Conservation (phyloP, 2,329 filamentous ascomycete species). For the Monosporascus cannonballus region DNA sequence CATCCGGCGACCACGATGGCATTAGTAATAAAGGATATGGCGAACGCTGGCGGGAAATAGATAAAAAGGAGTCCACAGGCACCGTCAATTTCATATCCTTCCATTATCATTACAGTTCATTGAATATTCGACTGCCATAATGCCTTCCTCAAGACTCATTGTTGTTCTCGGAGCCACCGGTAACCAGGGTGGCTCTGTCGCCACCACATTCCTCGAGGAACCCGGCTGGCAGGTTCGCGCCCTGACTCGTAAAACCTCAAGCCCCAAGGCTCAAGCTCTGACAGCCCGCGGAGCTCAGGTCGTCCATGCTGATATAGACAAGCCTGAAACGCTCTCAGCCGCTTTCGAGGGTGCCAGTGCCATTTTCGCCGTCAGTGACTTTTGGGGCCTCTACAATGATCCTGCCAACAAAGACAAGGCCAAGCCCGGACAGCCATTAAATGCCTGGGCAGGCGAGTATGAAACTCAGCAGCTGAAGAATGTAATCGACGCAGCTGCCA, state of each 20-base stretch:
- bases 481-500: slow-evolving; percentile 19
- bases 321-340: slow-evolving; percentile 4
- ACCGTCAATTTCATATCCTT: too few relatives aligned
- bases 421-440: slow-evolving; percentile 1
- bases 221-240: slow-evolving; percentile 12
- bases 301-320: slow-evolving; percentile 9
- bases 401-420: slow-evolving; percentile 2
- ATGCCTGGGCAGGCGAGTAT: slow-evolving; percentile 3
- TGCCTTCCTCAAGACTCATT: slow-evolving; percentile 7
- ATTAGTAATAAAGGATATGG: too few relatives aligned
- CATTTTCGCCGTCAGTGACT: slow-evolving; percentile 19
- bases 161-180: slow-evolving; percentile 16
- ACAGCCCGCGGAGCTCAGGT: slow-evolving; percentile 9
- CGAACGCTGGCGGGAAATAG: too few relatives aligned
- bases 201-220: slow-evolving; percentile 7
- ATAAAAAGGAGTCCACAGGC: too few relatives aligned
- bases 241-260: slow-evolving; percentile 9
- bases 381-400: slow-evolving; percentile 7
- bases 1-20: too few relatives aligned
- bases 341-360: slow-evolving; percentile 14
- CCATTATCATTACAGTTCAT: too few relatives aligned
- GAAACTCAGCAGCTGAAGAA: slow-evolving; percentile 20
- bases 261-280: slow-evolving; percentile 7
- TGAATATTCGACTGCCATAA: too few relatives aligned
- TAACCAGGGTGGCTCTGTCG: slow-evolving; percentile 15